phyloP scores from a whole-genome alignment of 192 early-diverging fungal species.

The Entophlyctis luteolus region DNA sequence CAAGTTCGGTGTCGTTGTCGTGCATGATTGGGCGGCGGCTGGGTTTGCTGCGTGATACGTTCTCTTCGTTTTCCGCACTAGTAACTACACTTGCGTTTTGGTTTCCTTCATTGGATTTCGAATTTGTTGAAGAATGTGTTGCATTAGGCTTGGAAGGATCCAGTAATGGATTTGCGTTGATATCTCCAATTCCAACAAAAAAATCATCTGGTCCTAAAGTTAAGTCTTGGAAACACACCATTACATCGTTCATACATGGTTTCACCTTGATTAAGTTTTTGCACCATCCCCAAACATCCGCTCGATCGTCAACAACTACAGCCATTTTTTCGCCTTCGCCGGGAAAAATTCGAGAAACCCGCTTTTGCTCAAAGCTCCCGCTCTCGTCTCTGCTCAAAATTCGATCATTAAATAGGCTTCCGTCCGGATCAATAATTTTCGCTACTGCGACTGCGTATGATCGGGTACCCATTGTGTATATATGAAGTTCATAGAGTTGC shows the following conservation, averaged over 20 bases:
- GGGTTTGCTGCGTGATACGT: background rate
- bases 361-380: conserved; percentile 78
- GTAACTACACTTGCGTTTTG: background rate
- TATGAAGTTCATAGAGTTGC: conserved; percentile 86
- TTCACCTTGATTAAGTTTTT: conserved; percentile 83
- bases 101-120: background rate
- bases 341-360: conserved; percentile 82
- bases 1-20: conserved; percentile 45
- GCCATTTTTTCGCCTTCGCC: conserved; percentile 90
- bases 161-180: too few relatives aligned
- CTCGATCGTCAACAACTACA: conserved; percentile 90
- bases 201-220: conserved; percentile 69
- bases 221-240: too few relatives aligned
- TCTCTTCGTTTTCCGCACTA: background rate
- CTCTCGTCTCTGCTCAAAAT: conserved; percentile 93
- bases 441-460: conserved; percentile 88
- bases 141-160: too few relatives aligned
- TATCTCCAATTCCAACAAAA: conserved; percentile 92
- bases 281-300: conserved; percentile 90
- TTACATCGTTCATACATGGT: conserved; percentile 63
- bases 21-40: conserved; percentile 18
- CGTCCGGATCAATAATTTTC: conserved; percentile 77
- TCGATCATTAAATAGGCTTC: conserved; percentile 74
- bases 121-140: conserved; percentile 6
- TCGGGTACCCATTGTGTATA: conserved; percentile 98